Evolutionary conservation across 345 rosid species (phyloP), one percentile per base, ranked within the genome.

Genomic region (Hypericum androsaemum): DNA sequence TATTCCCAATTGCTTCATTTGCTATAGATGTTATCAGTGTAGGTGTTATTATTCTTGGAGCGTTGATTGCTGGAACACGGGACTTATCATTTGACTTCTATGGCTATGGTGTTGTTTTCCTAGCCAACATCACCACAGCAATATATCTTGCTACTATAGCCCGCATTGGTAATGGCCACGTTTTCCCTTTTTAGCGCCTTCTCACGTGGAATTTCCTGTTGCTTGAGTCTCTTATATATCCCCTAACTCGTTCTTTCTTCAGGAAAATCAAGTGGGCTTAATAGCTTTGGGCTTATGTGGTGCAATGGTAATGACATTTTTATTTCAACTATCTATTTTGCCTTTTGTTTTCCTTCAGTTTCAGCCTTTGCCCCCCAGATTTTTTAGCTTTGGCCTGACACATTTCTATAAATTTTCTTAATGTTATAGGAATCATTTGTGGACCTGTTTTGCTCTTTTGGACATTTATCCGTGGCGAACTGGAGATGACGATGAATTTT

Each of bases 201-300:
- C 52, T 47, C 17, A 49, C 42, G 16, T 36, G 50, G 42, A 37
- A 57, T 51, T 39, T 15, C 10, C 46, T 47, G 32, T 49, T 57
- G 56, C 43, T 55, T 66, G 17, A 44, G 6, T 48, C 59, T 62
- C 42, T 43, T 58, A 13, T 47, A 12, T 16, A 28, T 57, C 44
- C 11, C 12, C 53, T 48, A 37, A 43, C 52, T 11, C 16, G 53
- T 54, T 54, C 52, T 51, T 67, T 50, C 67, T 43, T 52, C 83
- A 92, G 98, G 98, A 64, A 92, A 85, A 71, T 74, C 97, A 50
- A 92, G 95, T 66, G 95, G 97, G 71, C 84, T 92, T 57, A 92
- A 85, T 75, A 92, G 97, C 71, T 92, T 92, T 76, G 97, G 97
- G 48, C 87, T 92, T 49, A 92, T 92, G 95, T 92, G 95, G 98